These are phyloP conservation scores for Dipodascus albidus DNA, from an alignment of 805 yeast genomes.

Conservation along the genomic window DNA sequence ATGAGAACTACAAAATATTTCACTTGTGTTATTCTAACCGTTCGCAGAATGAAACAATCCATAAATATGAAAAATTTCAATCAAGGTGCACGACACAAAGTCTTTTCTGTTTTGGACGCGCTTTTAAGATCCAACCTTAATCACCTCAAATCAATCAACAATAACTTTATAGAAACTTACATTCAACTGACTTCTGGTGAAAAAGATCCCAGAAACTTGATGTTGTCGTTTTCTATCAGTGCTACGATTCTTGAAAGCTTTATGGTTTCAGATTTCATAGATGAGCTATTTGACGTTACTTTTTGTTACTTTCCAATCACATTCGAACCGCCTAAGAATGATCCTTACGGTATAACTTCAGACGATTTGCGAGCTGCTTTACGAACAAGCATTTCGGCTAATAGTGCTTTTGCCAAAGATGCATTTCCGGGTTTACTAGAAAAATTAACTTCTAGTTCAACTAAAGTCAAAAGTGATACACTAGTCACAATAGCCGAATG, in stretches of 20 bases:
- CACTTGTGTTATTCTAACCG: not conserved
- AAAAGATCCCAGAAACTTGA: slow-evolving; percentile 84
- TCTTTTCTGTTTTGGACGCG: slow-evolving; percentile 38
- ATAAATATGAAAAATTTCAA: slow-evolving; percentile 20
- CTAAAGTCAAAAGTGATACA: slow-evolving; percentile 49
- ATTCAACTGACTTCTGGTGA: slow-evolving; percentile 71
- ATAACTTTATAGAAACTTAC: slow-evolving; percentile 43
- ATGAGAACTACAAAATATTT: not conserved
- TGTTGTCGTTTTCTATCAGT: slow-evolving; percentile 55
- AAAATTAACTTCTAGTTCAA: slow-evolving; percentile 18
- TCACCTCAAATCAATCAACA: slow-evolving; percentile 21
- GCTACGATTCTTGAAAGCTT: slow-evolving; percentile 33
- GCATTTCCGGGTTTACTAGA: slow-evolving; percentile 64
- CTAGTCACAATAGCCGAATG: slow-evolving; percentile 50
- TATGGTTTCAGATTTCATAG: slow-evolving; percentile 32
- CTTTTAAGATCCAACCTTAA: slow-evolving; percentile 1
- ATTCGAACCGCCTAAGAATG: slow-evolving; percentile 82
- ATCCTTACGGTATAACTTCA: slow-evolving; percentile 73
- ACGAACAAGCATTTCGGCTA: slow-evolving; percentile 51
- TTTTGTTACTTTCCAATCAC: slow-evolving; percentile 97
- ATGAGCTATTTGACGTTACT: slow-evolving; percentile 73
- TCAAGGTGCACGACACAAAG: slow-evolving; percentile 36
- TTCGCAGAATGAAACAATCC: slow-evolving; percentile 11
- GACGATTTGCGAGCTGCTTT: slow-evolving; percentile 55
- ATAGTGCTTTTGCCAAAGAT: slow-evolving; percentile 54